These are phyloP conservation scores for Osmanthus fragrans DNA, from an alignment of 257 asterid genomes.

Conservation along the genomic window DNA sequence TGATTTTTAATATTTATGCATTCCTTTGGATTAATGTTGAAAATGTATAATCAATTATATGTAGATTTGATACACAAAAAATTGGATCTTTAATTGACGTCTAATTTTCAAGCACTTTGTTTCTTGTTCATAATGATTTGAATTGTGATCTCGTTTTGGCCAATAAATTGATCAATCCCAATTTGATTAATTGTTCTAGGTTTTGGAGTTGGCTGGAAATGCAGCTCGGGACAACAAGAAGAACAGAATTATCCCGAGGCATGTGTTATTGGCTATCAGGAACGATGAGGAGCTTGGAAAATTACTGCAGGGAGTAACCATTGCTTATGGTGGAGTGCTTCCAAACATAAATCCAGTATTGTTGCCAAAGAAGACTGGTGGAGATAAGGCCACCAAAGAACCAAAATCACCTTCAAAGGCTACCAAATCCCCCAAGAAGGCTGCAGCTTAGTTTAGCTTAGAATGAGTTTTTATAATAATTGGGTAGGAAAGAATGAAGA, in stretches of 20 bases:
- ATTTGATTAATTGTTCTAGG: not conserved
- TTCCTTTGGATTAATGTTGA: not conserved
- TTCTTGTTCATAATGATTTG: not conserved
- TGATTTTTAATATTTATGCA: not conserved
- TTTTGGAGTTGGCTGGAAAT: conserved; percentile 12
- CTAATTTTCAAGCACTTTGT: not conserved
- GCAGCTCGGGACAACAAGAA: conserved; percentile 14
- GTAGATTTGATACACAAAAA: not conserved
- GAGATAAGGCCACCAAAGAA: not conserved
- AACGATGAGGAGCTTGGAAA: conserved; percentile 15
- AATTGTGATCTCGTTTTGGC: not conserved
- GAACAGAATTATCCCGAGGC: conserved; percentile 13
- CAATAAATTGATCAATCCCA: not conserved
- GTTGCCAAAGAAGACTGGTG: conserved; percentile 15
- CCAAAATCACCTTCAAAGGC: conserved; percentile 15
- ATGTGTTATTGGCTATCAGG: conserved; percentile 7
- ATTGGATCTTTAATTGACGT: not conserved
- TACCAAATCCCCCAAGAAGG: conserved; percentile 13
- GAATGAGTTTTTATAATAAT: not conserved
- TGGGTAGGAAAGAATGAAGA: not conserved
- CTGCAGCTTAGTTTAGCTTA: not conserved
- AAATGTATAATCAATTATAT: too few species aligned
- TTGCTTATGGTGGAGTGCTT: conserved; percentile 12
- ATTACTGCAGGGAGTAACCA: conserved; percentile 6
- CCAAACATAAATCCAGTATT: conserved; percentile 7